Evolutionary conservation across 805 yeast species (phyloP).

Genomic region (Spathaspora passalidarum): DNA sequence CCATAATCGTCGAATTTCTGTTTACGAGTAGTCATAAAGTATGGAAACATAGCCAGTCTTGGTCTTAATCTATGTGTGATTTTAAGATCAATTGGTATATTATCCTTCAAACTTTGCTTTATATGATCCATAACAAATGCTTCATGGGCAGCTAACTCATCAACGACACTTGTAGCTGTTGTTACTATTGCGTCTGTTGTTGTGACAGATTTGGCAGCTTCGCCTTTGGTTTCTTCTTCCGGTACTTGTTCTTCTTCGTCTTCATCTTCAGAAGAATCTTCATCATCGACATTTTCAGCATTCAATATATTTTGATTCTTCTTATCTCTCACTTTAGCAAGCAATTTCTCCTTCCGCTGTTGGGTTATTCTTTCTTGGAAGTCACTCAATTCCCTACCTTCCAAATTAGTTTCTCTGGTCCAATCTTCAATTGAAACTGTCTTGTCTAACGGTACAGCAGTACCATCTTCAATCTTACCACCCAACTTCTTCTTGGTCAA

Average conservation of each 20-base stretch:
- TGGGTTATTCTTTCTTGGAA: slow-evolving; percentile 46
- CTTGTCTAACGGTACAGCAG: slow-evolving; percentile 51
- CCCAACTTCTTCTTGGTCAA: slow-evolving; percentile 36
- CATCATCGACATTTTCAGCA: slow-evolving; percentile 31
- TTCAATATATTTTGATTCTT: slow-evolving; percentile 38
- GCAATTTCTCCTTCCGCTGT: slow-evolving; percentile 41
- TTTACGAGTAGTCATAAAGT: slow-evolving; percentile 38
- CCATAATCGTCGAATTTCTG: slow-evolving; percentile 86
- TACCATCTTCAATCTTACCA: slow-evolving; percentile 52
- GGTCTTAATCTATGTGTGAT: slow-evolving; percentile 42
- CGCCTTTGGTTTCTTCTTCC: slow-evolving; percentile 21
- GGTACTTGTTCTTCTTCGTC: slow-evolving; percentile 28
- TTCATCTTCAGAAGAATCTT: slow-evolving; percentile 33
- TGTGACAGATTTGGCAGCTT: neutral
- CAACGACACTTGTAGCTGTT: slow-evolving; percentile 12
- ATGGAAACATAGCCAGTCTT: slow-evolving; percentile 75
- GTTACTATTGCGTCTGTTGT: neutral
- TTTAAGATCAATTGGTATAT: slow-evolving; percentile 54
- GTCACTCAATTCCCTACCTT: slow-evolving; percentile 47
- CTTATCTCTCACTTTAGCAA: slow-evolving; percentile 41
- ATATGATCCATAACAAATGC: slow-evolving; percentile 37
- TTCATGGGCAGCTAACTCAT: slow-evolving; percentile 38
- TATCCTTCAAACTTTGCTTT: slow-evolving; percentile 36
- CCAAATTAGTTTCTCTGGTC: slow-evolving; percentile 47
- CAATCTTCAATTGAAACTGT: slow-evolving; percentile 40